Evolutionary conservation across 371 early-diverging fungal genomes (phyloP), one percentile per base, ranked within the genome.

Genomic region (Mycotypha africana): DNA sequence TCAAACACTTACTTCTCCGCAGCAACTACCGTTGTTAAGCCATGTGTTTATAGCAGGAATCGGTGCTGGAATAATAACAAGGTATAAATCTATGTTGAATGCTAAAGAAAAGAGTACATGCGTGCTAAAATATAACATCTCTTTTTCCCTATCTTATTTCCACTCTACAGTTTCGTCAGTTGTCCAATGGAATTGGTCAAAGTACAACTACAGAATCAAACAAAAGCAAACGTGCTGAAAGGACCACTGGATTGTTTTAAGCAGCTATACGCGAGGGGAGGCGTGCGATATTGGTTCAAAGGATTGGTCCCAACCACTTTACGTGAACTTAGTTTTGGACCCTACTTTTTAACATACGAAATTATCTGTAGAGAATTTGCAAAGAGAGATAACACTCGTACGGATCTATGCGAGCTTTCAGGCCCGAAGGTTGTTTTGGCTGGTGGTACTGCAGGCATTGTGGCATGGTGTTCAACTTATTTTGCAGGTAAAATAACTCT

Each of bases 381-480:
- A 1, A 32, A 49, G 1, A 24, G 38, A 21, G 11, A 38, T 7
- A 43, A 57, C 19, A 12, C 9, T 24, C 22, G 26, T 2, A 26
- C 41, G 9, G 24, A 31, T 17, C 17, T 20, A 11, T 60, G 67
- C 47, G 75, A 70, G 36, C 56, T 84, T 9, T 67, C 75, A 12
- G 77, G 80, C 12, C 56, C 58, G 12, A 61, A 79, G 22, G 53
- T 86, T 5, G 62, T 88, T 10, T 52, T 83, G 3, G 89, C 87
- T 15, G 91, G 91, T 40, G 91, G 88, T 2, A 45, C 79, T 26
- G 86, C 86, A 7, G 89, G 89, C 14, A 84, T 87, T 43, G 66
- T 69, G n/a, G 84, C 83, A 3, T 90, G 91, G 91, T 61, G 83
- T 32, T 77, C 79, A 5, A 88, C 91, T 1, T 89, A 89, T 56